Evolutionary conservation across 1,284 basidiomycete species (phyloP).

Genomic region (Pseudozyma tsukubaensis): DNA sequence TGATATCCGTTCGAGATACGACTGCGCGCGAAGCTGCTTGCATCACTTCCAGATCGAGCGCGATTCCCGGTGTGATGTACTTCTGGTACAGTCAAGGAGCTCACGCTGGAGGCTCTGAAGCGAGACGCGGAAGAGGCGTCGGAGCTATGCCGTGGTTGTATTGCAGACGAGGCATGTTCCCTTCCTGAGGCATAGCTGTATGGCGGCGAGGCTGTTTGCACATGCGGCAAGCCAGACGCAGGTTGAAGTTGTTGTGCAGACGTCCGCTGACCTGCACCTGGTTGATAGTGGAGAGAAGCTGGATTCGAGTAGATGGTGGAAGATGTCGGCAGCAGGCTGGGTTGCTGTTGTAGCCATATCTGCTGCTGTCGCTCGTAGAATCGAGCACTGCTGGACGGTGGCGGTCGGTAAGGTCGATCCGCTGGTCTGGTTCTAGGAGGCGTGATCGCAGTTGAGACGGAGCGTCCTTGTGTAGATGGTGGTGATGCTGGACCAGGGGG

Average conservation of each 20-base stretch:
- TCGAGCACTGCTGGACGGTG: slow-evolving; percentile 43
- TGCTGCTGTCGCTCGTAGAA: slow-evolving; percentile 43
- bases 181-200: neutral
- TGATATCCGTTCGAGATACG: slow-evolving; percentile 28
- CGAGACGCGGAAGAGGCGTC: slow-evolving; percentile 5
- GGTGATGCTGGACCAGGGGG: neutral
- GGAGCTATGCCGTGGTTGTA: slow-evolving; percentile 3
- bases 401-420: slow-evolving; percentile 41
- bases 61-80: slow-evolving; percentile 1
- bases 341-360: slow-evolving; percentile 25
- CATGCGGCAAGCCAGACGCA: neutral
- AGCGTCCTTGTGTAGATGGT: slow-evolving; percentile 7
- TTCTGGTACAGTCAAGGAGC: slow-evolving; percentile 20
- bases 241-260: neutral
- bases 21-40: slow-evolving; percentile 49
- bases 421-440: slow-evolving; percentile 19
- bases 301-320: neutral
- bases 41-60: slow-evolving; percentile 32
- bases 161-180: neutral
- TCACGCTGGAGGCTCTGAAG: slow-evolving; percentile 19
- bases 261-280: neutral
- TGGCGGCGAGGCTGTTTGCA: neutral
- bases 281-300: neutral
- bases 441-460: slow-evolving; percentile 20
- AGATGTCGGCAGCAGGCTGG: slow-evolving; percentile 3